These are phyloP conservation scores for Fragaria vesca DNA, from an alignment of 306 rosid genomes.

Conservation along the genomic window DNA sequence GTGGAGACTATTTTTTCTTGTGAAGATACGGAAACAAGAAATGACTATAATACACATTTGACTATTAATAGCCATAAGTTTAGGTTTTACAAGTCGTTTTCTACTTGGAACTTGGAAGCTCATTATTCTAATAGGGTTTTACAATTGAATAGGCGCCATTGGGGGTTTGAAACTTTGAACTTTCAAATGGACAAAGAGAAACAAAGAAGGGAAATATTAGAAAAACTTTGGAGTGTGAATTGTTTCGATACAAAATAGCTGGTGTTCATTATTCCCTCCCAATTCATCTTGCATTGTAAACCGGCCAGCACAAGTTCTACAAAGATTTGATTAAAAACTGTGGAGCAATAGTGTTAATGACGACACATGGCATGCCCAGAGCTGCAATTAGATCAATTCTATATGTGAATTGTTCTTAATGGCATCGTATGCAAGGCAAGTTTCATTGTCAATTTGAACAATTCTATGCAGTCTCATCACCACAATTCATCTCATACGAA, in stretches of 20 bases:
- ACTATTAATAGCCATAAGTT: not conserved
- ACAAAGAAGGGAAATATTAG: not conserved
- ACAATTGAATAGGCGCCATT: not conserved
- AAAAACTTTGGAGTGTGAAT: not conserved
- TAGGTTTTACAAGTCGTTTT: not conserved
- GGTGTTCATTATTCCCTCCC: not conserved
- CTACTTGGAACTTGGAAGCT: conserved; percentile 14
- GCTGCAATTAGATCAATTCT: not conserved
- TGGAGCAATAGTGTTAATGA: conserved; percentile 1
- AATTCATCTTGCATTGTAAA: not conserved
- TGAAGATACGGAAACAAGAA: conserved; percentile 11
- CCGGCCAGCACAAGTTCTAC: conserved; percentile 15
- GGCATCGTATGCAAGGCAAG: conserved; percentile 14
- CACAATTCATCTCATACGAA: not conserved
- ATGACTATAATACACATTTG: not conserved
- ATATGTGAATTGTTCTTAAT: not conserved
- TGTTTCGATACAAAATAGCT: not conserved
- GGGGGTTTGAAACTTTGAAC: conserved; percentile 4
- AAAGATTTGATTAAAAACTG: not conserved
- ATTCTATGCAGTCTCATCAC: not conserved
- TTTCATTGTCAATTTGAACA: not conserved
- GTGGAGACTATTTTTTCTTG: not conserved
- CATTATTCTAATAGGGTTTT: not conserved
- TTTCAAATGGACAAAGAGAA: conserved; percentile 1
- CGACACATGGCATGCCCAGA: conserved; percentile 16